These are phyloP conservation scores for Beauveria rudraprayagi DNA, from an alignment of 2,329 filamentous ascomycete species.

Conservation along the genomic window DNA sequence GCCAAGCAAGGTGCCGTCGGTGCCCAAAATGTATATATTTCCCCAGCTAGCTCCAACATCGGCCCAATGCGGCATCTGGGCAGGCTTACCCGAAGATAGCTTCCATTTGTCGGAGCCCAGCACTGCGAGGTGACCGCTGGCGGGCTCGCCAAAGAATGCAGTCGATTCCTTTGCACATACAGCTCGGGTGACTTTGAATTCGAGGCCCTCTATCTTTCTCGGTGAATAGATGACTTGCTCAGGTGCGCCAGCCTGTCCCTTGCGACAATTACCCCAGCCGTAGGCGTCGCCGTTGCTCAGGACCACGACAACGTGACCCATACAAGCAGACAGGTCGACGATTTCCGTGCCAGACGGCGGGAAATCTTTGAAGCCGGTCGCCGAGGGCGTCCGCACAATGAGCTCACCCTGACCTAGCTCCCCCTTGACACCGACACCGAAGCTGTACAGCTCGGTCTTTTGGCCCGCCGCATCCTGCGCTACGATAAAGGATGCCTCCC, in stretches of 20 bases:
- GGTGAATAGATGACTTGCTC: conserved; percentile 49
- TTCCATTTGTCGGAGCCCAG: conserved; percentile 71
- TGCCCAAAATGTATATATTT: conserved; percentile 61
- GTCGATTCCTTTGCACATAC: conserved; percentile 84
- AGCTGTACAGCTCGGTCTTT: conserved; percentile 47
- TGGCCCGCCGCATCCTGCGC: conserved; percentile 34
- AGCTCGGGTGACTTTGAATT: conserved; percentile 57
- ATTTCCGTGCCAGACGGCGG: conserved; percentile 53
- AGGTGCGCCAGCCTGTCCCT: conserved; percentile 69
- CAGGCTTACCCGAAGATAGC: conserved; percentile 50
- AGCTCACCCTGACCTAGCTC: conserved; percentile 59
- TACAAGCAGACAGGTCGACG: conserved; percentile 59
- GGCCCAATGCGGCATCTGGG: conserved; percentile 48
- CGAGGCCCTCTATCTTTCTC: conserved; percentile 46
- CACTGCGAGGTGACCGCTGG: conserved; percentile 52
- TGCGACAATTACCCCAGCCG: conserved; percentile 82
- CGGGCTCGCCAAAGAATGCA: conserved; percentile 52
- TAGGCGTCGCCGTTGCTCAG: conserved; percentile 69
- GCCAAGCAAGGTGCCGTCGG: conserved; percentile 51
- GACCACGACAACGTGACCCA: conserved; percentile 70
- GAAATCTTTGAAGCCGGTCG: conserved; percentile 50
- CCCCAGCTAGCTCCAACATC: conserved; percentile 77
- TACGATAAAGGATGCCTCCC: conserved; percentile 65
- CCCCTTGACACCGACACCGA: conserved; percentile 61
- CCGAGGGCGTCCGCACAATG: conserved; percentile 39